Conservation (phyloP, 805 yeast species). For the Saccharomyces eubayanus region DNA sequence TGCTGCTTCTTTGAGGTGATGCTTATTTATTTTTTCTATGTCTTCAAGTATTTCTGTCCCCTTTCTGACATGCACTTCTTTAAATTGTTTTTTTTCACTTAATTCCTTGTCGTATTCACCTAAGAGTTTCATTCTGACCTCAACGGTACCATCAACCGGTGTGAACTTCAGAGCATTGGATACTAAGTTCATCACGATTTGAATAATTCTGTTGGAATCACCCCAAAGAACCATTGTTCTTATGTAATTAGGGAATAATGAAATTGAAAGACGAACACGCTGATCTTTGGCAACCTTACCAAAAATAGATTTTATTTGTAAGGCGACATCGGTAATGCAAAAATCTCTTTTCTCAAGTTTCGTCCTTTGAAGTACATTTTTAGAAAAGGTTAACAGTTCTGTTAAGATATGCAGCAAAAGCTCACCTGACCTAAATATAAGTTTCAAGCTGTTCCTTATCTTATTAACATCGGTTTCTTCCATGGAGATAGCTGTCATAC, state of each 20-base stretch:
- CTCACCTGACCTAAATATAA: conserved; percentile 89
- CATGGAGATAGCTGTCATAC: conserved; percentile 91
- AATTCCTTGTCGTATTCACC: conserved; percentile 60
- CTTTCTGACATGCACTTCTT: conserved; percentile 39
- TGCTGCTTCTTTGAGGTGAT: neutral
- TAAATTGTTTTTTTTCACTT: conserved; percentile 37
- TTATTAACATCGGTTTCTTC: conserved; percentile 65
- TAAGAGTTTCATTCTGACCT: conserved; percentile 50
- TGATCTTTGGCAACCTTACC: conserved; percentile 72
- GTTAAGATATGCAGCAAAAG: conserved; percentile 79
- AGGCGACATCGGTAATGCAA: conserved; percentile 67
- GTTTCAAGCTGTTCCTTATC: conserved; percentile 65
- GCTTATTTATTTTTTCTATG: neutral
- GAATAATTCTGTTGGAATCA: conserved; percentile 84
- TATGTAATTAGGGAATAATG: conserved; percentile 50
- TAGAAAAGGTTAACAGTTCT: conserved; percentile 85
- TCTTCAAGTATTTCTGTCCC: conserved; percentile 14
- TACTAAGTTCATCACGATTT: conserved; percentile 85
- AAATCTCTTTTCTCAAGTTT: conserved; percentile 79
- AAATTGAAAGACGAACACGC: conserved; percentile 57
- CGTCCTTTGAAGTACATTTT: conserved; percentile 73
- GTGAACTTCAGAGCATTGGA: conserved; percentile 89
- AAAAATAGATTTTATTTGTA: conserved; percentile 81
- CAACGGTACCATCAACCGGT: conserved; percentile 77
- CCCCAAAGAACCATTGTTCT: conserved; percentile 67